Evolutionary conservation across 2,329 filamentous ascomycete genomes (phyloP).

Genomic region (Pestalotiopsis sp.): DNA sequence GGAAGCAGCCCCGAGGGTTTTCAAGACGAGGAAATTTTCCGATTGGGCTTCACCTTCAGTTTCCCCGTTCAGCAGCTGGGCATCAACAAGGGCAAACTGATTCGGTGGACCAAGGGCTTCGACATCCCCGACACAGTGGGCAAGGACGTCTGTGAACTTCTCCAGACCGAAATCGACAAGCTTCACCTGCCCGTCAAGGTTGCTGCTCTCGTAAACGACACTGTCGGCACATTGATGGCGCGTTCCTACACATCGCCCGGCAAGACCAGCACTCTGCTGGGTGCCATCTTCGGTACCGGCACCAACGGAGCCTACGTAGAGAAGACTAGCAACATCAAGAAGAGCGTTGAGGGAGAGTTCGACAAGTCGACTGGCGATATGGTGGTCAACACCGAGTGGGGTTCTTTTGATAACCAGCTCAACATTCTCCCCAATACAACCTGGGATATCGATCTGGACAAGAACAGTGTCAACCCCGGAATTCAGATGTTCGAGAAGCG

Average conservation of each 20-base stretch:
- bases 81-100: slow-evolving; percentile 92
- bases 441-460: slow-evolving; percentile 80
- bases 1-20: slow-evolving; percentile 59
- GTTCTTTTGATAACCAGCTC: slow-evolving; percentile 93
- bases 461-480: slow-evolving; percentile 83
- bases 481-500: slow-evolving; percentile 99
- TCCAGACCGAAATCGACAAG: slow-evolving; percentile 87
- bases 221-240: slow-evolving; percentile 96
- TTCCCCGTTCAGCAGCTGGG: slow-evolving; percentile 94
- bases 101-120: slow-evolving; percentile 98
- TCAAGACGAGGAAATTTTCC: slow-evolving; percentile 78
- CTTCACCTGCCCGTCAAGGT: slow-evolving; percentile 88
- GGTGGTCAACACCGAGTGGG: slow-evolving; percentile 99
- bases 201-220: slow-evolving; percentile 96
- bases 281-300: slow-evolving; percentile 95
- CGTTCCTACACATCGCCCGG: slow-evolving; percentile 92
- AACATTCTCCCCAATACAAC: slow-evolving; percentile 83
- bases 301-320: slow-evolving; percentile 98
- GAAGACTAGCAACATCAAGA: slow-evolving; percentile 83
- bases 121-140: slow-evolving; percentile 94
- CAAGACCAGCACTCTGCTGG: slow-evolving; percentile 84
- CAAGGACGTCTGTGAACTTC: slow-evolving; percentile 88
- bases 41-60: slow-evolving; percentile 97
- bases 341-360: slow-evolving; percentile 70
- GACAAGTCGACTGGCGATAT: slow-evolving; percentile 86